phyloP scores from a whole-genome alignment of 2,329 filamentous ascomycete genomes.

The Xylogone sp. region DNA sequence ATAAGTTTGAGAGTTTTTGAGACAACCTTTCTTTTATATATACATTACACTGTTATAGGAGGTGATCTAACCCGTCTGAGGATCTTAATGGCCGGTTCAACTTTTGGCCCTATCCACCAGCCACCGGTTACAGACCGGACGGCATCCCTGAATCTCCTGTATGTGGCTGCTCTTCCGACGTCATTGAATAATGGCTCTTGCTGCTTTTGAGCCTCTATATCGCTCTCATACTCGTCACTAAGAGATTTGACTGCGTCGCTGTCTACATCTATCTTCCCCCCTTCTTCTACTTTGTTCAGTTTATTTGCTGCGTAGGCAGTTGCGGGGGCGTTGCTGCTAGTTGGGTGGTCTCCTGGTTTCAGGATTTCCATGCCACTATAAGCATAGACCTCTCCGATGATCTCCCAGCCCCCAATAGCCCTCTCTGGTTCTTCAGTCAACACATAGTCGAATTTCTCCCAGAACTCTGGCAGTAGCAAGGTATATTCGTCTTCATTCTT shows the following conservation, averaged over 20 bases:
- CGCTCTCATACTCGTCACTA: conserved; percentile 15
- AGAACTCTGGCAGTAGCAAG: conserved; percentile 50
- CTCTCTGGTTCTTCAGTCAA: conserved; percentile 50
- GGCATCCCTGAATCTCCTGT: conserved; percentile 22
- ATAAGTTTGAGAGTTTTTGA: too few species aligned
- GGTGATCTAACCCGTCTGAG: conserved; percentile 23
- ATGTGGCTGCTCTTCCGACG: conserved; percentile 23
- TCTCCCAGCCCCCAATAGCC: conserved; percentile 52
- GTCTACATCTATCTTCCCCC: conserved; percentile 3
- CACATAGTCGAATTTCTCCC: conserved; percentile 61
- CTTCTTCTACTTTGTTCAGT: conserved; percentile 9
- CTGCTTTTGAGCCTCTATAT: conserved; percentile 30
- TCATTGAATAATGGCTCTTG: conserved; percentile 31
- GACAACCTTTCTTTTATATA: too few species aligned
- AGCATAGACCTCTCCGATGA: conserved; percentile 52
- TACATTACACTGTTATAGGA: not conserved
- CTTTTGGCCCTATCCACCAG: conserved; percentile 62
- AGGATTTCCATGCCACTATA: conserved; percentile 57
- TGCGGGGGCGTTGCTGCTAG: conserved; percentile 16
- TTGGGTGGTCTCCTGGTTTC: conserved; percentile 37
- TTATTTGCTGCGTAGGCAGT: conserved; percentile 22
- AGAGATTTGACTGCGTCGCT: conserved; percentile 17
- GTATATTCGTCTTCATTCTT: conserved; percentile 54
- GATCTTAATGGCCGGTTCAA: conserved; percentile 52
- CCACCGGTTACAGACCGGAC: conserved; percentile 50